These are phyloP conservation scores for Neonectria magnoliae DNA, from an alignment of 2,329 filamentous ascomycete genomes.

Conservation along the genomic window DNA sequence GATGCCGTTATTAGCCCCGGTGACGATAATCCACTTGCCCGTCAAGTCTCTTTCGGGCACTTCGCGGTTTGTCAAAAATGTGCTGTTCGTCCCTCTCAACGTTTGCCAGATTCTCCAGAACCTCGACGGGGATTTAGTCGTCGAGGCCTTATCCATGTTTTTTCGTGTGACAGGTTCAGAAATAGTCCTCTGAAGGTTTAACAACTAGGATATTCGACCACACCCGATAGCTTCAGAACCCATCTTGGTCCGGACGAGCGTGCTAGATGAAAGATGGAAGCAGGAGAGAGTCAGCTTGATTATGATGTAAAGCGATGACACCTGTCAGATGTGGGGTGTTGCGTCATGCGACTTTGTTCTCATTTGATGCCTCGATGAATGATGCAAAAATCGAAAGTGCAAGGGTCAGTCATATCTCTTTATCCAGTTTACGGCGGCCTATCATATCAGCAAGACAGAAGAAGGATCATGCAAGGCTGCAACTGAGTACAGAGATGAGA, in stretches of 20 bases:
- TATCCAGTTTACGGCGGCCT: too few relatives aligned
- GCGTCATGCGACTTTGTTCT: neutral
- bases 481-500: too few relatives aligned
- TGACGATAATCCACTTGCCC: slow-evolving; percentile 14
- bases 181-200: neutral
- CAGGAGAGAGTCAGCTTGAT: neutral
- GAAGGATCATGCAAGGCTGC: too few relatives aligned
- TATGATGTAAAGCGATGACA: neutral
- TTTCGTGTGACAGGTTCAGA: neutral
- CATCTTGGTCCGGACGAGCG: neutral
- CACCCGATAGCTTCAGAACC: neutral
- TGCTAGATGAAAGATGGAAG: neutral
- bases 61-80: neutral
- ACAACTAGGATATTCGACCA: neutral
- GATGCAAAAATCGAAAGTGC: neutral
- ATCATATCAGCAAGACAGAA: too few relatives aligned
- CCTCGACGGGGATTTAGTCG: neutral
- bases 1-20: slow-evolving; percentile 17
- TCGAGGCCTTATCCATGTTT: neutral
- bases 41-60: slow-evolving; percentile 6
- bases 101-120: neutral
- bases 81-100: neutral
- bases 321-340: neutral
- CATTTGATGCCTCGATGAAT: neutral
- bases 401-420: neutral